Evolutionary conservation across 148 eudicot genomes (phyloP), one percentile per base, ranked within the genome.

Genomic region (Rhododendron vialii): DNA sequence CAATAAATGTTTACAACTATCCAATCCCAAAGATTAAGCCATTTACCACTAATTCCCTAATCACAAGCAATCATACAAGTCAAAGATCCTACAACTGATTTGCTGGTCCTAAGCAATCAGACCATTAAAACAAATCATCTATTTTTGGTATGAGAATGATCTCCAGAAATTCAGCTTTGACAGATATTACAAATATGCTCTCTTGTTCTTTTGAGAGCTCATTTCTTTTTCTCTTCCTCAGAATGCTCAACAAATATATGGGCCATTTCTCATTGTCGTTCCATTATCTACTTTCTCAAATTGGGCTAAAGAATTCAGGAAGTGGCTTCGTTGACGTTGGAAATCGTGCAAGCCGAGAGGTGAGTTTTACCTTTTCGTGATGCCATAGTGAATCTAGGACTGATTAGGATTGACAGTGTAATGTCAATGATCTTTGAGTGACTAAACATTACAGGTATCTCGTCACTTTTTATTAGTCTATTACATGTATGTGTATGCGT

Each of bases 301-400:
- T 89, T 98, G 99, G 99, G 99, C 99, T 36, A 95, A 98, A 90
- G 99, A 98, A 87, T 98, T 95, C 59, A 92, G 91, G 87, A 98
- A 98, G 93, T 98, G 99, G 99, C 98, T 98, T 88, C 98, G 90
- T 98, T 12, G 95, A 98, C 90, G 99, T 98, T 88, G 99, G 99
- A 80, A 93, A 98, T 53, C 98, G 99, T 87, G 97, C 98, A 41
- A 95, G 99, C 90, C 92, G 99, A 89, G 99, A 98, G 99, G 99
- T 98, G 86, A 84, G 82, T 78, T 71, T 2, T 30, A 28, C 73
- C 3, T 28, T 43, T 36, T 33, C 74, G 61, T 13, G 69, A 28
- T 51, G 28, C 28, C 18, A 11, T 84, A 51, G 80, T 50, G 45
- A 30, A 48, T 50, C 48, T 41, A 43, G 78, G 18, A 20, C 47